Conservation (phyloP, 495 filamentous ascomycete genomes). For the Trichoderma erinaceum region DNA sequence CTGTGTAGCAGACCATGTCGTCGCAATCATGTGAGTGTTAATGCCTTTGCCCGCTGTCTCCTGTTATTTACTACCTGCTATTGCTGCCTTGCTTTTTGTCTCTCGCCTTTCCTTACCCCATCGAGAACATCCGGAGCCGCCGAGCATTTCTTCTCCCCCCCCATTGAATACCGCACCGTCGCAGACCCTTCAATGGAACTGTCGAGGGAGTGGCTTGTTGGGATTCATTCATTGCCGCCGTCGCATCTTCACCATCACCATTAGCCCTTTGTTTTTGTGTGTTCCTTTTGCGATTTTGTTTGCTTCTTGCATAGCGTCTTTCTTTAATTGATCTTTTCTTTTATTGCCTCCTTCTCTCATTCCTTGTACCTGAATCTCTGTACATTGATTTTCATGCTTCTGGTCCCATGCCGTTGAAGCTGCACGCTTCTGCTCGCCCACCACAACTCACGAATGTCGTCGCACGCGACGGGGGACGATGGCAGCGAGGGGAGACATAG, state of each 20-base stretch:
- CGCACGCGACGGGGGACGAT: background rate
- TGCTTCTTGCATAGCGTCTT: background rate
- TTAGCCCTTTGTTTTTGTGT: background rate
- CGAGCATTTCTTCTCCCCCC: background rate
- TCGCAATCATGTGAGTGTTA: constrained; percentile 2
- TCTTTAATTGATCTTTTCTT: background rate
- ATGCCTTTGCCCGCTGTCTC: background rate
- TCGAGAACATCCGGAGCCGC: background rate
- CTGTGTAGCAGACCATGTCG: background rate
- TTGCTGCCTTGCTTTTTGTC: background rate
- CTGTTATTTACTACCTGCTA: background rate
- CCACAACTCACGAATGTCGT: constrained; percentile 6
- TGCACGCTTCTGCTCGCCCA: background rate
- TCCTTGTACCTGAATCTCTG: background rate
- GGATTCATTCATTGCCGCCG: background rate
- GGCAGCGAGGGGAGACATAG: background rate
- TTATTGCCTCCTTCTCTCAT: background rate
- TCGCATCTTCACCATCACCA: background rate
- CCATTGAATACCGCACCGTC: background rate
- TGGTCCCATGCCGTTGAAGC: constrained; percentile 1
- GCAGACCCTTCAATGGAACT: constrained; percentile 1
- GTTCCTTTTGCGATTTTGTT: background rate
- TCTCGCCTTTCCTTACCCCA: background rate
- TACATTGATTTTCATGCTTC: background rate
- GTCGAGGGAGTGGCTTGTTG: background rate